Evolutionary conservation across 495 filamentous ascomycete species (phyloP).

Genomic region (Extremus antarcticus): DNA sequence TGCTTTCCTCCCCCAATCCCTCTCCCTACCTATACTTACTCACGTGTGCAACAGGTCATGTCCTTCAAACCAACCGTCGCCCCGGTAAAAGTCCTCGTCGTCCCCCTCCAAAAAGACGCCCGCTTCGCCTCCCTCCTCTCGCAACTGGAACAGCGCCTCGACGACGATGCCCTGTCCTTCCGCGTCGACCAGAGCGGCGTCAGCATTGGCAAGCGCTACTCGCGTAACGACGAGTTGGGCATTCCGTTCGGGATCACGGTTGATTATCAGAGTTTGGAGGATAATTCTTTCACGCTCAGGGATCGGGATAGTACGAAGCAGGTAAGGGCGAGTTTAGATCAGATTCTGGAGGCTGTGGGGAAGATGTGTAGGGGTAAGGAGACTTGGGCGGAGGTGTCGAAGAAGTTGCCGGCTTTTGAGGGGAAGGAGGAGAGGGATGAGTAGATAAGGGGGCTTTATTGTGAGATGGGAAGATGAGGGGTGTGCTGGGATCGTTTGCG

Average conservation of each 20-base stretch:
- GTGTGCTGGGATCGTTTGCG: no score
- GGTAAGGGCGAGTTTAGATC: conserved; percentile 55
- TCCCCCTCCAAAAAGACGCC: conserved; percentile 49
- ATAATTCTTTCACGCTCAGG: conserved; percentile 55
- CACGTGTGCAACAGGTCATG: conserved; percentile 39
- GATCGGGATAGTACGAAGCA: conserved; percentile 59
- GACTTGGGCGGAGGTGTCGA: conserved; percentile 51
- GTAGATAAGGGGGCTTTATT: no score
- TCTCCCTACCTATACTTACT: neutral
- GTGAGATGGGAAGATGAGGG: no score
- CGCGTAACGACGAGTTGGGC: conserved; percentile 57
- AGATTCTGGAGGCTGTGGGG: conserved; percentile 51
- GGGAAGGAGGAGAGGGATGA: conserved; percentile 43
- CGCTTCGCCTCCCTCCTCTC: conserved; percentile 48
- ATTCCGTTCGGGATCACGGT: conserved; percentile 58
- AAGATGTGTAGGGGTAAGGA: conserved; percentile 51
- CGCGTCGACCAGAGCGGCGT: conserved; percentile 56
- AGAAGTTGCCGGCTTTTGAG: conserved; percentile 54
- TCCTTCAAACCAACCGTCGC: conserved; percentile 57
- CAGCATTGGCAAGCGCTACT: conserved; percentile 57
- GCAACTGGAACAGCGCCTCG: conserved; percentile 46
- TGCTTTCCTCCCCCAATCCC: conserved; percentile 24
- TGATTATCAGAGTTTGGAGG: conserved; percentile 59
- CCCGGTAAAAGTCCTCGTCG: conserved; percentile 59
- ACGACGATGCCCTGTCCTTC: conserved; percentile 48